phyloP scores from a whole-genome alignment of 129 eudicot species.

The Silybum marianum region DNA sequence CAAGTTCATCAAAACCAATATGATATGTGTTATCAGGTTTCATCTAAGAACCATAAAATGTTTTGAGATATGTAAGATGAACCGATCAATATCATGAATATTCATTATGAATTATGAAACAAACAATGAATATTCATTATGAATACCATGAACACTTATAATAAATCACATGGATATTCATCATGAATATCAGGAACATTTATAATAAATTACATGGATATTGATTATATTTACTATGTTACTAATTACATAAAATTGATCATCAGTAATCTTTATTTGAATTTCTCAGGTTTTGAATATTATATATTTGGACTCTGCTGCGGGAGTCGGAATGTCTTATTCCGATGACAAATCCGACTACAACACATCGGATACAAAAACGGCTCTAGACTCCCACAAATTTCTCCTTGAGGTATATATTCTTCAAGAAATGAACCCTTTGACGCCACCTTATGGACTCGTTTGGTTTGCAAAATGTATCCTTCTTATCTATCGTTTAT shows the following conservation, averaged over 20 bases:
- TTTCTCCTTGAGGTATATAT: slow-evolving; percentile 85
- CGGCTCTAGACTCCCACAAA: slow-evolving; percentile 79
- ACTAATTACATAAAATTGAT: slow-evolving; percentile 4
- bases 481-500: neutral
- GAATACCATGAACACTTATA: too few relatives aligned
- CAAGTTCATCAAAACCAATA: slow-evolving; percentile 11
- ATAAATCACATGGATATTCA: neutral
- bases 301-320: slow-evolving; percentile 90
- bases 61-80: neutral
- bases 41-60: neutral
- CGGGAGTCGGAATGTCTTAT: slow-evolving; percentile 92
- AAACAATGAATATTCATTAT: neutral
- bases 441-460: neutral
- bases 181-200: too few relatives aligned
- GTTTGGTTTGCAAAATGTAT: neutral
- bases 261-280: too few relatives aligned
- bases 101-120: neutral
- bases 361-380: slow-evolving; percentile 63
- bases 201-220: neutral
- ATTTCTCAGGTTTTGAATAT: slow-evolving; percentile 70
- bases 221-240: too few relatives aligned
- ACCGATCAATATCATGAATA: too few relatives aligned
- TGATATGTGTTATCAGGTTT: neutral
- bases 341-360: slow-evolving; percentile 68
- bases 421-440: neutral